Conservation (phyloP, 2,329 filamentous ascomycete species). For the Phaeophleospora eucalypticola region DNA sequence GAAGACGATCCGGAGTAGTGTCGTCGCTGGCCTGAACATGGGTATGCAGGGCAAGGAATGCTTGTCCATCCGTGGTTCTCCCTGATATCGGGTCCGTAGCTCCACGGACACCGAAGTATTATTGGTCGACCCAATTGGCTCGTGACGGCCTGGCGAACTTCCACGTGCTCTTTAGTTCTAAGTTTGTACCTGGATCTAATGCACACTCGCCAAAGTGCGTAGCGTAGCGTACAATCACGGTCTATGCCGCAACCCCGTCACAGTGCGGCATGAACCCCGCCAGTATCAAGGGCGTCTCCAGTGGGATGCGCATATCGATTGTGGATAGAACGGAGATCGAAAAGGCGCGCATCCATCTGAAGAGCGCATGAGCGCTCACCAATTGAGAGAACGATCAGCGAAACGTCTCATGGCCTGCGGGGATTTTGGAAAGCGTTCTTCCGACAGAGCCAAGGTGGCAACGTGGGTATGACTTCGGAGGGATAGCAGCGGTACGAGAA, state of each 20-base stretch:
- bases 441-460: too few species aligned
- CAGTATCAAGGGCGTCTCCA: too few species aligned
- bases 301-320: too few species aligned
- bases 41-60: neutral
- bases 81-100: neutral
- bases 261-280: neutral
- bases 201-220: neutral
- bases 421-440: neutral
- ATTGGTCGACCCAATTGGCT: neutral
- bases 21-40: neutral
- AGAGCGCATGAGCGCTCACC: too few species aligned
- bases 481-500: neutral
- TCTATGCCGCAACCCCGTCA: neutral
- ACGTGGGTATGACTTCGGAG: neutral
- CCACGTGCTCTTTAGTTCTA: neutral
- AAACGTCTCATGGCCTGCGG: too few species aligned
- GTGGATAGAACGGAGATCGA: too few species aligned
- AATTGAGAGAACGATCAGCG: too few species aligned
- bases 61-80: neutral
- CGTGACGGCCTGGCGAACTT: neutral
- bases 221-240: neutral
- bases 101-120: neutral
- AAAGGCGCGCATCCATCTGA: too few species aligned
- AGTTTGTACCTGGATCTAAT: neutral
- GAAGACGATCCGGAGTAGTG: neutral